phyloP scores from a whole-genome alignment of 2,329 filamentous ascomycete genomes.

The Trichoderma gracile region DNA sequence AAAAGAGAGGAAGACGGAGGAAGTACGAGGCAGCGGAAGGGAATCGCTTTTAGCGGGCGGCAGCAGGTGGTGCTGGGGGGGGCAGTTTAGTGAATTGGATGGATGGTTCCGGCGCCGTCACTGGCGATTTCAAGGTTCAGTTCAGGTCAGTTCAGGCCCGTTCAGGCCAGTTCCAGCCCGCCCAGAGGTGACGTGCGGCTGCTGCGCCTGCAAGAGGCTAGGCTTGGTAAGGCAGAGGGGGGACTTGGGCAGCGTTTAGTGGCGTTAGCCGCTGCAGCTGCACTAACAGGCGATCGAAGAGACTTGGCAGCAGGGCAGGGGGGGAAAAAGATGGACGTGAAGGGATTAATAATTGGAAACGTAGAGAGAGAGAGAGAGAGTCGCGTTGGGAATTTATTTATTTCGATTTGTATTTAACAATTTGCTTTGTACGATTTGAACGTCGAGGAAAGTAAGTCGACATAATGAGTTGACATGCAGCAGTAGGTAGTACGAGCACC shows the following conservation, averaged over 20 bases:
- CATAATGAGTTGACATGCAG: neutral
- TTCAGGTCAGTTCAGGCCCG: no score
- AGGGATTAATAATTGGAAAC: neutral
- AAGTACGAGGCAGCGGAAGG: neutral
- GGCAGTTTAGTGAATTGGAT: slow-evolving; percentile 7
- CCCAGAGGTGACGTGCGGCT: slow-evolving; percentile 18
- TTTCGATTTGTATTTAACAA: no score
- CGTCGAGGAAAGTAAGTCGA: no score
- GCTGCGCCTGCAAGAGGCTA: slow-evolving; percentile 19
- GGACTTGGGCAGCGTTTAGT: no score
- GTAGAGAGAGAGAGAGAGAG: no score
- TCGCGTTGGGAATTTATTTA: no score
- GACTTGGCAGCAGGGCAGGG: neutral
- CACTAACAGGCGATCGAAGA: neutral
- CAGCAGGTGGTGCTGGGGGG: slow-evolving; percentile 9
- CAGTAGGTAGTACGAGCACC: no score
- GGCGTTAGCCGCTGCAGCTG: slow-evolving; percentile 6
- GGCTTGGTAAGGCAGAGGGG: neutral
- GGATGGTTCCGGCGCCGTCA: slow-evolving; percentile 22
- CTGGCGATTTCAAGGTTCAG: neutral
- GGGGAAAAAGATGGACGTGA: neutral
- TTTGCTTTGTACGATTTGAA: no score
- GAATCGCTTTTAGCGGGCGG: slow-evolving; percentile 9
- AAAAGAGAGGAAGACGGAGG: neutral
- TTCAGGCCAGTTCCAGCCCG: no score